Evolutionary conservation across 2,329 filamentous ascomycete genomes (phyloP).

Genomic region (Metarhizium guizhouense): DNA sequence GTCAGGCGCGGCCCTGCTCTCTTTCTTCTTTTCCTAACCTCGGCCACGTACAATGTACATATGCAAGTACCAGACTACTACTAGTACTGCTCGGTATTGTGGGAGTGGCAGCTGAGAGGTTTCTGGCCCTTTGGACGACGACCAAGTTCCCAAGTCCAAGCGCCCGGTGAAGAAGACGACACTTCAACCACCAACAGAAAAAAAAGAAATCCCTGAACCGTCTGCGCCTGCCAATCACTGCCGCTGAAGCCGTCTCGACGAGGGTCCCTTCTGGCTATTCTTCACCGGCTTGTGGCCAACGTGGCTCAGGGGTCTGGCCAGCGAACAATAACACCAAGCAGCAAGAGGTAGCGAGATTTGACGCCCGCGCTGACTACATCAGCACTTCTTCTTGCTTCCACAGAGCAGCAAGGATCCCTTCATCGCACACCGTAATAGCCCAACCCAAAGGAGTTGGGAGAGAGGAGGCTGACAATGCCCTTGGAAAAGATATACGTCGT

Average conservation of each 20-base stretch:
- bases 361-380: neutral
- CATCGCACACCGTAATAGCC: neutral
- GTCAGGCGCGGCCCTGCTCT: no score
- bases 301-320: neutral
- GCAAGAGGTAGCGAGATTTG: neutral
- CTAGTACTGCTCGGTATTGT: no score
- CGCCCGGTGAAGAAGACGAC: neutral
- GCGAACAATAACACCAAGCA: neutral
- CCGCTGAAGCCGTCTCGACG: neutral
- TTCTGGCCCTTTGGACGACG: no score
- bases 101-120: no score
- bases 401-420: neutral
- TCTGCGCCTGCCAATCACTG: neutral
- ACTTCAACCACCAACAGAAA: conserved; percentile 6
- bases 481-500: conserved; percentile 65
- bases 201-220: neutral
- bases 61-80: no score
- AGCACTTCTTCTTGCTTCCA: no score
- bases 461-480: conserved; percentile 36
- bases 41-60: neutral
- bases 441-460: neutral
- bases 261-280: neutral
- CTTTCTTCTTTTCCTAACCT: neutral
- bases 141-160: neutral
- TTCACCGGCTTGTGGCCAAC: neutral